Percentiles rank a stretch among this genome's conserved stretches.
Conservation (phyloP, 257 asterid species). For the Solanum pennellii region DNA sequence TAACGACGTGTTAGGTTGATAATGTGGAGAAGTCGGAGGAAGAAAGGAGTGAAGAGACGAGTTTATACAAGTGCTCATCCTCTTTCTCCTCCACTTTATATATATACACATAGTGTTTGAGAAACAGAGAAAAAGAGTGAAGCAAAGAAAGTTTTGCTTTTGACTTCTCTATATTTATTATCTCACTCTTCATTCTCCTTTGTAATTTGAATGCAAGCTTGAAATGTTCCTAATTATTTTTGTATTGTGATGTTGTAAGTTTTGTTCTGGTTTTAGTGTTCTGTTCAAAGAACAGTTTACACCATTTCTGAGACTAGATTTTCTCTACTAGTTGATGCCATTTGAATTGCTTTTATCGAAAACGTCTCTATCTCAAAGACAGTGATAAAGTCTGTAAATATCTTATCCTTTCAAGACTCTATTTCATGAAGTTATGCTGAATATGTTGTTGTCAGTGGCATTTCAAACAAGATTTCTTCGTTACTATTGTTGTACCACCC, state of each 20-base stretch:
- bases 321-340: not conserved
- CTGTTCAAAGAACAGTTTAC: constrained; percentile 12
- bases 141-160: constrained; percentile 20
- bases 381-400: no score
- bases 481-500: no score
- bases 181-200: constrained; percentile 19
- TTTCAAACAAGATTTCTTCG: not conserved
- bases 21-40: constrained; percentile 42
- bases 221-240: constrained; percentile 1
- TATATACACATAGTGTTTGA: constrained; percentile 16
- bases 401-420: no score
- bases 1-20: constrained; percentile 16
- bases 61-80: constrained; percentile 26
- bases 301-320: not conserved
- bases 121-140: constrained; percentile 11
- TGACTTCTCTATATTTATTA: constrained; percentile 13
- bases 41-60: constrained; percentile 78
- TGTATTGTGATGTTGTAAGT: constrained; percentile 47
- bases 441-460: rapidly evolving
- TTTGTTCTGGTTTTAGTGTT: constrained; percentile 23
- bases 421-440: rapidly evolving
- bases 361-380: rapidly evolving
- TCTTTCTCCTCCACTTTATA: constrained; percentile 72
- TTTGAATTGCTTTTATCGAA: not conserved
- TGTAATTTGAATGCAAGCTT: constrained; percentile 17